phyloP scores from a whole-genome alignment of 177 flowering plant species.

The Vitis hybrid region DNA sequence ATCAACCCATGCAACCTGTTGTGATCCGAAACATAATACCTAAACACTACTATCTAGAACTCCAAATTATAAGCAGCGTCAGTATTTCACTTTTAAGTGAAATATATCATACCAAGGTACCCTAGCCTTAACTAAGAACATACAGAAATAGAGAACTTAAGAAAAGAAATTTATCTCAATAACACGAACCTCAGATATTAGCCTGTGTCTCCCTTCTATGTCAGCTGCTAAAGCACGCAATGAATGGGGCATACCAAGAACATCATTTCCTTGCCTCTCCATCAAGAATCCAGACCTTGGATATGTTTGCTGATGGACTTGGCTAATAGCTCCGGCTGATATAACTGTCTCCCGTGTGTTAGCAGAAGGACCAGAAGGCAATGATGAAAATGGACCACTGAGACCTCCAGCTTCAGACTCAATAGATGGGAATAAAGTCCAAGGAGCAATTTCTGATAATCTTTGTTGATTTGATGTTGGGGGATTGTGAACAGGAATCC shows the following conservation, averaged over 20 bases:
- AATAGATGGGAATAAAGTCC: slow-evolving; percentile 49
- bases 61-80: too few species aligned
- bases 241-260: slow-evolving; percentile 27
- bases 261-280: slow-evolving; percentile 37
- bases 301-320: slow-evolving; percentile 21
- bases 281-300: slow-evolving; percentile 29
- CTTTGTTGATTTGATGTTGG: slow-evolving; percentile 29
- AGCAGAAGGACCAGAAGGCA: slow-evolving; percentile 35
- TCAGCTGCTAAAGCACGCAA: slow-evolving; percentile 43
- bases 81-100: too few species aligned
- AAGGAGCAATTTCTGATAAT: slow-evolving; percentile 48
- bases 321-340: slow-evolving; percentile 30
- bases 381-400: slow-evolving; percentile 34
- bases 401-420: slow-evolving; percentile 50
- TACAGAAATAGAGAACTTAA: background rate
- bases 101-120: too few species aligned
- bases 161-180: background rate
- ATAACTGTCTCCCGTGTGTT: slow-evolving; percentile 27
- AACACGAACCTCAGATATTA: slow-evolving; percentile 50
- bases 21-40: too few species aligned
- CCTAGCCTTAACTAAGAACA: too few species aligned
- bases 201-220: slow-evolving; percentile 49
- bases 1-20: too few species aligned
- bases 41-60: too few species aligned
- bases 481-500: slow-evolving; percentile 21